phyloP scores from a whole-genome alignment of 768 basidiomycete species.

The Cyclocybe aegerita region DNA sequence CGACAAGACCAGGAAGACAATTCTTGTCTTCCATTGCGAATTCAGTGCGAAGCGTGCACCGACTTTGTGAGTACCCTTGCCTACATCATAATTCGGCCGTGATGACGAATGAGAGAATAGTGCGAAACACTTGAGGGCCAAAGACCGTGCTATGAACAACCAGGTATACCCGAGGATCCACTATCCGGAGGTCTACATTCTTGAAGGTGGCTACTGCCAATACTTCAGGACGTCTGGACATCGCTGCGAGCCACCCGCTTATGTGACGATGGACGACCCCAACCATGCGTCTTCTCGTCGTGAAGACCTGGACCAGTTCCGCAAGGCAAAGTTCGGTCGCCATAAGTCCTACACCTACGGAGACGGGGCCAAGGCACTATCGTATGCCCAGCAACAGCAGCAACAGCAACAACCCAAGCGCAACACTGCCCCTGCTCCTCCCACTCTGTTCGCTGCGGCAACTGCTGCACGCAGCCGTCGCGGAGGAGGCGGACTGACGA shows the following conservation, averaged over 20 bases:
- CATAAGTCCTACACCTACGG: constrained; percentile 93
- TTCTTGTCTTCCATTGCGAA: constrained; percentile 97
- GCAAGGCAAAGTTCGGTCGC: constrained; percentile 83
- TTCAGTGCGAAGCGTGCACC: constrained; percentile 95
- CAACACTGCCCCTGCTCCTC: constrained; percentile 62
- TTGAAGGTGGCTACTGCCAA: constrained; percentile 93
- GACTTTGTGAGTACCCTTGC: constrained; percentile 69
- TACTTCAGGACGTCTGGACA: constrained; percentile 71
- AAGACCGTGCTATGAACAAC: constrained; percentile 87
- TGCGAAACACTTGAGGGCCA: constrained; percentile 90
- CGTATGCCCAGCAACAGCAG: constrained; percentile 25
- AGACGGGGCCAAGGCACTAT: constrained; percentile 52
- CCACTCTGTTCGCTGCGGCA: constrained; percentile 65
- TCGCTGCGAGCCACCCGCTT: constrained; percentile 79
- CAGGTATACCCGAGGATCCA: constrained; percentile 89
- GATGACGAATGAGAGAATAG: constrained; percentile 36
- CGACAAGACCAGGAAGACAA: constrained; percentile 69
- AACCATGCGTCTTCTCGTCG: constrained; percentile 75
- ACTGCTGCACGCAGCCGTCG: constrained; percentile 68
- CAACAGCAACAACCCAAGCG: constrained; percentile 54
- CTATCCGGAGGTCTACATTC: constrained; percentile 95
- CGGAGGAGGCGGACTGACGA: constrained; percentile 48
- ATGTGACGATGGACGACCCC: constrained; percentile 96
- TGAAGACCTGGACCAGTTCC: constrained; percentile 90
- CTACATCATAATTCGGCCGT: neutral